Base-by-base conservation (phyloP, 1,284 basidiomycete species). In the Amylostereum areolatum region DNA sequence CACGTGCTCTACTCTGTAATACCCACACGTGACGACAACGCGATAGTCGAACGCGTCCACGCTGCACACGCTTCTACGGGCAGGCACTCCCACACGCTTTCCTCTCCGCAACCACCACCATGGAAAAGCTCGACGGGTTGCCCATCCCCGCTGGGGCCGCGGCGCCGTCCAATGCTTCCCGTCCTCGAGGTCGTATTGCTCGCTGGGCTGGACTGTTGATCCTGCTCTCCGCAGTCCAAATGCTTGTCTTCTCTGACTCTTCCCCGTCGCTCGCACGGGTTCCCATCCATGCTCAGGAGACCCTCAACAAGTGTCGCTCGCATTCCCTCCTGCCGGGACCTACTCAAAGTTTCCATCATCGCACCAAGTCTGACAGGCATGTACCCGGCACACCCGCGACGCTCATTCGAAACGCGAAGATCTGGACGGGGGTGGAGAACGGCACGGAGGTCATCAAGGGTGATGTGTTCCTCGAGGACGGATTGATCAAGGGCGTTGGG, bases 321-420 rank as follows among this genome's bases (percentile, higher is more conserved):
- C 61, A 78, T 25, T 51, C 62, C 25, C 47, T 60, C 9, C 59
- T 66, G 36, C 66, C 70, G n/a, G 72, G 74, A 1, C 70, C 75
- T 25, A 66, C 78, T 3, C 47, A 60, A 0, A 58, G 74, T 48
- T 85, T 82, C 53, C 60, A 71, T 45, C 54, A 66, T 36, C 72
- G 88, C 9, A 70, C 65, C 1, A 57, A 65, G 29, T 88, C 81
- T 4, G 88, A 92, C 62, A 72, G 89, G 5, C 89, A 78, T 60
- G 83, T 78, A n/a, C 59, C 64, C 2, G 83, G 80, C 12, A 84
- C 85, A 0, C 68, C 67, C 42, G 68, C 82, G 7, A 72, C 79
- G 2, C 67, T 85, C 51, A 74, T 92, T 50, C 64, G 66, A 56
- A 85, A 85, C 53, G 83, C 74, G 3, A 81, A 75, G 1, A 64